phyloP scores from a whole-genome alignment of 495 filamentous ascomycete genomes.

The Zalerion maritima region DNA sequence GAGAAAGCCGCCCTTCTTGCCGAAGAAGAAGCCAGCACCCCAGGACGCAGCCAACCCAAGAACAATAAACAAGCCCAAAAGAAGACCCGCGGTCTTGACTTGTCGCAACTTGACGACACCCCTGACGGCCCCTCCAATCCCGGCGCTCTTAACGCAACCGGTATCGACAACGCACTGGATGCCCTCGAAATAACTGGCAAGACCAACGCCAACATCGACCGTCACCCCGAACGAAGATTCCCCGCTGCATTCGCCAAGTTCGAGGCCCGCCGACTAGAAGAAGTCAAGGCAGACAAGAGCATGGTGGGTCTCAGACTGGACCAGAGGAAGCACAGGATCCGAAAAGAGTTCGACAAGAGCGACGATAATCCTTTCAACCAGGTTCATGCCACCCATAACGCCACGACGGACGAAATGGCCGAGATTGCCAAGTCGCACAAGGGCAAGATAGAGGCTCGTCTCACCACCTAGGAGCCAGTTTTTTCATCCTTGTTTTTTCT shows the following conservation, averaged over 20 bases:
- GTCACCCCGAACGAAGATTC: constrained; percentile 71
- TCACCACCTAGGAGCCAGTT: constrained; percentile 16
- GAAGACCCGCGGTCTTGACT: constrained; percentile 56
- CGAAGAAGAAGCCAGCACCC: constrained; percentile 65
- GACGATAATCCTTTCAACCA: constrained; percentile 93
- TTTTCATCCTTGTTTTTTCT: background rate
- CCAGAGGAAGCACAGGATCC: constrained; percentile 63
- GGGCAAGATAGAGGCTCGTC: constrained; percentile 55
- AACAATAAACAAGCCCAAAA: constrained; percentile 45
- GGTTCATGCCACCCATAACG: constrained; percentile 54
- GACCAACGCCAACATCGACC: constrained; percentile 52
- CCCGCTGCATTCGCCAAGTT: constrained; percentile 80
- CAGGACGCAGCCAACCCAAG: constrained; percentile 44
- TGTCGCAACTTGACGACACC: constrained; percentile 50
- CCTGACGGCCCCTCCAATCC: constrained; percentile 25
- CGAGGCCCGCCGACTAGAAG: constrained; percentile 68
- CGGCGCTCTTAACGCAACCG: constrained; percentile 55
- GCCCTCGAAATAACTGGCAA: constrained; percentile 51
- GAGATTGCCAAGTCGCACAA: constrained; percentile 51
- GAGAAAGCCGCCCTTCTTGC: constrained; percentile 70
- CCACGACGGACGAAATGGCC: constrained; percentile 62
- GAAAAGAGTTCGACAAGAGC: constrained; percentile 83
- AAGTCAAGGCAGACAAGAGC: constrained; percentile 64
- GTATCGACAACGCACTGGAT: constrained; percentile 85
- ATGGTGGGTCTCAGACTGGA: constrained; percentile 59